Base-by-base conservation (phyloP, 1,139 yeast genomes). In the Suzukiozyma palmioleophila region DNA sequence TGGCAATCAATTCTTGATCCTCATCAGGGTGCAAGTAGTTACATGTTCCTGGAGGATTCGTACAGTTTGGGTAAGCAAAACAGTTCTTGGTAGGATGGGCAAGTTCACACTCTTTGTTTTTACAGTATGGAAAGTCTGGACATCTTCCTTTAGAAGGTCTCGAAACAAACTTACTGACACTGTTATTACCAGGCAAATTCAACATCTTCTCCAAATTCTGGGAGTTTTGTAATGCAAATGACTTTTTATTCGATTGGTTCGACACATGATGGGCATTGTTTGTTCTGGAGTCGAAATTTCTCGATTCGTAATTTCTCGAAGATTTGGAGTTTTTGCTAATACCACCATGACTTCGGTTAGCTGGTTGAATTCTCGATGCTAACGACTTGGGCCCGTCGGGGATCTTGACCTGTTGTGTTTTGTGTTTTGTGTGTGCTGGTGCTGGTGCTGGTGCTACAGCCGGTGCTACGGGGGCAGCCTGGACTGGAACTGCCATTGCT, bases 81-180 rank as follows among this genome's bases (percentile, higher is more conserved):
- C 96, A 88, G 10, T 71, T 71, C 50, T 75, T 83, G 2, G 88
- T 79, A 21, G 96, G 96, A 61, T 88, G 96, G 2, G 89, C 77
- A 53, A 75, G 81, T 40, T 72, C 75, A 59, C 96, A 88, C 38
- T 78, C 77, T 55, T 69, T 78, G 40, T 77, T 75, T 39, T 71
- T 61, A 64, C 96, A 88, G 54, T 81, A 77, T 26, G 96, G 96
- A 66, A 86, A 86, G 41, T 81, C 75, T 27, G 73, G 71, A 59
- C 96, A 88, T 57, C 96, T 78, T 33, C 83, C 83, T 47, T 73
- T 75, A 37, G 77, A 62, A 35, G 78, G 69, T 55, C 73, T 67
- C 12, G 58, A 58, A 14, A 53, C 56, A 47, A 59, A 60, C 40
- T 57, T 57, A 29, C 52, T 47, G 39, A 54, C 54, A 15, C 56